A percentile compares a stretch with the other conserved stretches of the same genome.
Evolutionary conservation across 768 basidiomycete species (phyloP).

Genomic region (Psilocybe subaeruginosa): DNA sequence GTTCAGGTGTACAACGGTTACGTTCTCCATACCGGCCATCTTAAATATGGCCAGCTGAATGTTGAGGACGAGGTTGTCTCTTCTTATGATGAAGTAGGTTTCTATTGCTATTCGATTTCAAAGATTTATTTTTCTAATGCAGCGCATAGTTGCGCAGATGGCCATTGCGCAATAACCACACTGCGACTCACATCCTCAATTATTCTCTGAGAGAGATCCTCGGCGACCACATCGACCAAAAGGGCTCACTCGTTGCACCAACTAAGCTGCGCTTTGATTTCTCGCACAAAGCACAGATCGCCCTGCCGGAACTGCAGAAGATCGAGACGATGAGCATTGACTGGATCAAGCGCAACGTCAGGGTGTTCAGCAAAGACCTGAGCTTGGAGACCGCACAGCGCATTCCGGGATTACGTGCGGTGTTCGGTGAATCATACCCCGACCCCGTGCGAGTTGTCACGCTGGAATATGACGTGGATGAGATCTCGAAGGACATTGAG

Average conservation of each 20-base stretch:
- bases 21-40: slow-evolving; percentile 86
- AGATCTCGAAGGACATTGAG: slow-evolving; percentile 82
- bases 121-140: slow-evolving; percentile 2
- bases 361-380: slow-evolving; percentile 88
- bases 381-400: slow-evolving; percentile 75
- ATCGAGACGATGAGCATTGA: slow-evolving; percentile 85
- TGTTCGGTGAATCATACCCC: slow-evolving; percentile 97
- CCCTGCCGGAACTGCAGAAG: slow-evolving; percentile 72
- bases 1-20: slow-evolving; percentile 96
- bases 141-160: slow-evolving; percentile 77
- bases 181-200: slow-evolving; percentile 98
- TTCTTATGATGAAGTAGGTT: slow-evolving; percentile 86
- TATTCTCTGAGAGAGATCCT: slow-evolving; percentile 90
- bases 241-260: slow-evolving; percentile 95
- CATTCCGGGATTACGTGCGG: slow-evolving; percentile 93
- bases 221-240: slow-evolving; percentile 98
- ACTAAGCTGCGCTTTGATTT: slow-evolving; percentile 98
- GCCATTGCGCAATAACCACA: slow-evolving; percentile 97
- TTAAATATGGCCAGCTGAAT: slow-evolving; percentile 85
- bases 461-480: slow-evolving; percentile 85
- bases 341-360: slow-evolving; percentile 90
- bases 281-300: slow-evolving; percentile 90
- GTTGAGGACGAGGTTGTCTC: slow-evolving; percentile 84
- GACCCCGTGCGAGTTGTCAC: slow-evolving; percentile 97
- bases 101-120: background rate